Evolutionary conservation across 169 alveolate species (phyloP), one percentile per base, ranked within the genome.

Genomic region (Eimeria zaria): DNA sequence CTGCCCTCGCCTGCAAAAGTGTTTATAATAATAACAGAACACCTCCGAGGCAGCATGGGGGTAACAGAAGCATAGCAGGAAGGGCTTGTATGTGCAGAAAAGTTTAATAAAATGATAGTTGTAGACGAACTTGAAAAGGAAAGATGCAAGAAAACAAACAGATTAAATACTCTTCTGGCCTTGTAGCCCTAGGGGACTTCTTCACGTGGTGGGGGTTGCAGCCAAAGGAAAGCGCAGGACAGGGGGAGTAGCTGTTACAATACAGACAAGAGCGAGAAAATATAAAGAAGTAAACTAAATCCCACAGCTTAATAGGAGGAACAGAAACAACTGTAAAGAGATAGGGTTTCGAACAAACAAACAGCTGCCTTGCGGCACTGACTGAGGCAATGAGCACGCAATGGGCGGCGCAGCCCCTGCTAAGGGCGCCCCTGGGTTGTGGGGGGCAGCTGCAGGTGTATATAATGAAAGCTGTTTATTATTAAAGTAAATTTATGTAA

Each of bases 391-490:
- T 5, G 73, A 62, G 41, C n/a, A 62, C 39, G 73, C 73, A 62
- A 62, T 27, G 73, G 73, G 41, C 73, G 73, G 73, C 73, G 73
- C 73, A 62, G 73, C 73, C 73, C 73, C 73, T 27, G 73, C 67
- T 8, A 16, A 20, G 14, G 39, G 39, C 73, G 73, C 73, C 73
- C 73, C 73, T 39, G 39, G 27, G 73, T 3, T 62, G 41, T 62
- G 73, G 11, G 73, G 73, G 73, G 73, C 41, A 1, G 73, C 73
- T 2, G 73, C 41, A 62, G 73, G 73, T 62, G 27, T 24, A 62
- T 62, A 62, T 62, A 62, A 24, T 62, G 18, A 27, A 6, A 20
- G 14, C 33, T 24, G 39, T 24, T 24, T 24, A 62, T 8, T 24
- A 62, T 20, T 24, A 8, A 24, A 62, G 20, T 62, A 2, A 2